These are phyloP conservation scores for Xanthoconium purpureum DNA, from an alignment of 768 basidiomycete species.

Conservation along the genomic window DNA sequence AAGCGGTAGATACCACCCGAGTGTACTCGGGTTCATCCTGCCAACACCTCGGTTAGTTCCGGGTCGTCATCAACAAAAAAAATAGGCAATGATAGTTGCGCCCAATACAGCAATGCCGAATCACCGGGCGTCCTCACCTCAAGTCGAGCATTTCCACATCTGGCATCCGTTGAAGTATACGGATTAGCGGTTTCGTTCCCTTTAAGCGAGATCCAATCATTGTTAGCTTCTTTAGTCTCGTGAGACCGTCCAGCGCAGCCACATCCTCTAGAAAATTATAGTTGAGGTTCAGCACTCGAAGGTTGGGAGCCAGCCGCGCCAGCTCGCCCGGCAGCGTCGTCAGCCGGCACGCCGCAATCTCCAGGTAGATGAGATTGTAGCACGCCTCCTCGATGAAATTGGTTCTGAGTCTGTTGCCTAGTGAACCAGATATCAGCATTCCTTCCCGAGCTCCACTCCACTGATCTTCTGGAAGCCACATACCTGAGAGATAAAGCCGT, in stretches of 20 bases:
- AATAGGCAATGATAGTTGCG: neutral
- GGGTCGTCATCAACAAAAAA: slow-evolving; percentile 18
- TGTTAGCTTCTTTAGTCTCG: slow-evolving; percentile 76
- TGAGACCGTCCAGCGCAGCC: slow-evolving; percentile 64
- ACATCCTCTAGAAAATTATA: slow-evolving; percentile 91
- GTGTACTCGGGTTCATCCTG: slow-evolving; percentile 95
- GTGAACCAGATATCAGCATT: slow-evolving; percentile 24
- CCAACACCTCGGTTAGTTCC: slow-evolving; percentile 24
- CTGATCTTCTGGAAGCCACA: slow-evolving; percentile 33
- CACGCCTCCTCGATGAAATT: slow-evolving; percentile 70
- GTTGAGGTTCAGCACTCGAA: slow-evolving; percentile 91
- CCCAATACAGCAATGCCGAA: slow-evolving; percentile 6
- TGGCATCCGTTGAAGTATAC: slow-evolving; percentile 64
- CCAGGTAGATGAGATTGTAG: slow-evolving; percentile 89
- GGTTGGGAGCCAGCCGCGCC: slow-evolving; percentile 68
- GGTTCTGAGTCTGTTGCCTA: slow-evolving; percentile 68
- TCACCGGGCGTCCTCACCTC: slow-evolving; percentile 50
- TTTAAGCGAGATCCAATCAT: slow-evolving; percentile 82
- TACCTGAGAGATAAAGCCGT: slow-evolving; percentile 91
- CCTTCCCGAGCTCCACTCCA: slow-evolving; percentile 16
- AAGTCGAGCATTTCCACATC: slow-evolving; percentile 90
- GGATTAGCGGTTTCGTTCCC: slow-evolving; percentile 70
- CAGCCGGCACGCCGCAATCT: slow-evolving; percentile 84
- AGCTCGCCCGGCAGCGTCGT: slow-evolving; percentile 69
- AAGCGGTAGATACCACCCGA: slow-evolving; percentile 93